Conservation (phyloP, 2,329 filamentous ascomycete genomes). For the Xylariaceae sp. region DNA sequence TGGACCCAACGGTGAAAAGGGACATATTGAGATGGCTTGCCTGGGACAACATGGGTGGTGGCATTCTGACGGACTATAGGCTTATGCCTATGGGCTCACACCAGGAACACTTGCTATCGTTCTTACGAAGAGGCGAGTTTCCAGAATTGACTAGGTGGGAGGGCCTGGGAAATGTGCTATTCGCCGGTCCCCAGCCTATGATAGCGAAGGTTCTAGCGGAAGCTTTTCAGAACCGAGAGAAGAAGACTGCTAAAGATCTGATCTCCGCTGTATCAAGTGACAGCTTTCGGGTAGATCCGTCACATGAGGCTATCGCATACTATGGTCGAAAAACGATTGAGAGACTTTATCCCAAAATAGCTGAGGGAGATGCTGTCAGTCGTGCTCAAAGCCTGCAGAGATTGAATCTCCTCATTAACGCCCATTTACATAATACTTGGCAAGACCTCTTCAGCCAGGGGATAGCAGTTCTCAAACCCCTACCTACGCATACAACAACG, state of each 20-base stretch:
- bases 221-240: slow-evolving; percentile 52
- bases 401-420: slow-evolving; percentile 73
- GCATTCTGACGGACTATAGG: slow-evolving; percentile 73
- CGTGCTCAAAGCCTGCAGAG: slow-evolving; percentile 58
- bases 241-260: slow-evolving; percentile 59
- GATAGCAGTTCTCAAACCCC: slow-evolving; percentile 76
- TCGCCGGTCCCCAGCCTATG: slow-evolving; percentile 63
- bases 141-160: slow-evolving; percentile 71
- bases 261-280: slow-evolving; percentile 56
- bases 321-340: slow-evolving; percentile 64
- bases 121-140: slow-evolving; percentile 72
- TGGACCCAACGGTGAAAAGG: slow-evolving; percentile 58
- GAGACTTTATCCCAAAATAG: slow-evolving; percentile 63
- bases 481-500: slow-evolving; percentile 68
- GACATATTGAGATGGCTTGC: slow-evolving; percentile 85
- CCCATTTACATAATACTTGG: slow-evolving; percentile 81
- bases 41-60: slow-evolving; percentile 86
- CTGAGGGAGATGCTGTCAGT: slow-evolving; percentile 54
- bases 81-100: slow-evolving; percentile 77
- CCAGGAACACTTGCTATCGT: slow-evolving; percentile 67
- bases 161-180: slow-evolving; percentile 65
- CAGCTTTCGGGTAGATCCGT: slow-evolving; percentile 60
- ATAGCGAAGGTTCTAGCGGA: slow-evolving; percentile 61
- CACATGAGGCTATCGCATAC: slow-evolving; percentile 67
- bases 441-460: slow-evolving; percentile 73